Base-by-base conservation (phyloP, 805 yeast genomes). In the Peterozyma xylosa region DNA sequence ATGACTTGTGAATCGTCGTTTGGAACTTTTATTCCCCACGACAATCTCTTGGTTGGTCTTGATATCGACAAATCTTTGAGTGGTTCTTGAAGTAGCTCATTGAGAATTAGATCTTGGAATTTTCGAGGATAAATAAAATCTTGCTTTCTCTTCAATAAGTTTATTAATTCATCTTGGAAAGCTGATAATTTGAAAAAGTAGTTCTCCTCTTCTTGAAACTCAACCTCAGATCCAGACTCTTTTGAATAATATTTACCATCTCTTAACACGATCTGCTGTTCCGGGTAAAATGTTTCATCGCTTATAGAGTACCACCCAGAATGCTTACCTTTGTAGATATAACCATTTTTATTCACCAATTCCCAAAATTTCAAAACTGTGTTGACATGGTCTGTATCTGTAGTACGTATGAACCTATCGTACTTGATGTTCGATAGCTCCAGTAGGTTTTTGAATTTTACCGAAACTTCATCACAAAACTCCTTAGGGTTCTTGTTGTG, bases 221-320 rank as follows among this genome's bases (percentile, higher is more conserved):
- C 66, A 2, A 93, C 99, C 49, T 80, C 81, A 43, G 79, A 82
- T 5, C 83, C 78, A 0, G 96, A 77, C 54, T 90, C 97, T 30
- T 71, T 75, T 6, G 83, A 68, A 33, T 70, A 59, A 50, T 69
- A 55, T 11, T 53, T 50, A 43, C 54, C 54, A 9, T 60, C 41
- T 7, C 56, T 44, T 39, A 63, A 64, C 43, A 70, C 74, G 21
- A 87, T 78, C 59, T 89, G 96, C 2, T 77, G 63, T 48, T 82
- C 95, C 0, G 98, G 86, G 54, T 87, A 91, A 56, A 93, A 93
- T 2, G 96, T 84, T 63, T 93, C 99, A 57, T 93, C 99, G 40
- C 95, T 83, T 6, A 91, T 68, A 6, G 95, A 86, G 58, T 93
- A 93, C 98, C 98, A 93, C 2, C 99, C 99, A 40, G 76, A 63